Conservation (phyloP, 1,284 basidiomycete genomes). For the Ustilago shanxiensis region DNA sequence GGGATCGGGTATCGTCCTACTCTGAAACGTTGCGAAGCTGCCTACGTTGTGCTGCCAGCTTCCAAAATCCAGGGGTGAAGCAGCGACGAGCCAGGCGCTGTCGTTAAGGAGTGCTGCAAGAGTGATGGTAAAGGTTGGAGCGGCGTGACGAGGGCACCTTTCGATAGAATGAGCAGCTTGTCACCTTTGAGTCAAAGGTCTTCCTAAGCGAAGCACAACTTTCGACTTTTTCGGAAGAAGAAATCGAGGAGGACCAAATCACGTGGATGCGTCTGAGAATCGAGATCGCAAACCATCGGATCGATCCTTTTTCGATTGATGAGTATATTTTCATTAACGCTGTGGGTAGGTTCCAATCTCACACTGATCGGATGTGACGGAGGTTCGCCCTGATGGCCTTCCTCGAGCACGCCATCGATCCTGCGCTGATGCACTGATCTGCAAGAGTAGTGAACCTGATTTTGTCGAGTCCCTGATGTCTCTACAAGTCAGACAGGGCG, state of each 20-base stretch:
- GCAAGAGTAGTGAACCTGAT: conserved; percentile 4
- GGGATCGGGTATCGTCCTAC: not conserved
- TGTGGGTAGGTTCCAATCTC: not conserved
- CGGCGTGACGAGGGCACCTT: not conserved
- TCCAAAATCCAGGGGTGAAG: not conserved
- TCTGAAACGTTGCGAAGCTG: too few species aligned
- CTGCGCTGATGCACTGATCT: conserved; percentile 20
- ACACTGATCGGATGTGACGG: conserved; percentile 31
- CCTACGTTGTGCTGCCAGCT: not conserved
- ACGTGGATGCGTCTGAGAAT: conserved; percentile 19
- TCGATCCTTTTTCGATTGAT: not conserved
- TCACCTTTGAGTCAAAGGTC: not conserved
- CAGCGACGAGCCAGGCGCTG: not conserved
- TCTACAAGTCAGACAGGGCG: not conserved
- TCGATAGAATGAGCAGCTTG: not conserved
- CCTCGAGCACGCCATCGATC: conserved; percentile 42
- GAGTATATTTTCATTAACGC: not conserved
- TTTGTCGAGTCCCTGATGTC: not conserved
- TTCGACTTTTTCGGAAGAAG: conserved; percentile 39
- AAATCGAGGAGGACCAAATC: conserved; percentile 26
- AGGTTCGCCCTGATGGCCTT: not conserved
- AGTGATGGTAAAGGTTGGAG: not conserved
- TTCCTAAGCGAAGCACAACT: conserved; percentile 11
- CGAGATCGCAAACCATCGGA: conserved; percentile 6
- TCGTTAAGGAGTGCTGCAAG: not conserved